Percentiles rank a stretch among this genome's conserved stretches.
Evolutionary conservation across 495 filamentous ascomycete genomes (phyloP).

Genomic region (Delitschia confertaspora): DNA sequence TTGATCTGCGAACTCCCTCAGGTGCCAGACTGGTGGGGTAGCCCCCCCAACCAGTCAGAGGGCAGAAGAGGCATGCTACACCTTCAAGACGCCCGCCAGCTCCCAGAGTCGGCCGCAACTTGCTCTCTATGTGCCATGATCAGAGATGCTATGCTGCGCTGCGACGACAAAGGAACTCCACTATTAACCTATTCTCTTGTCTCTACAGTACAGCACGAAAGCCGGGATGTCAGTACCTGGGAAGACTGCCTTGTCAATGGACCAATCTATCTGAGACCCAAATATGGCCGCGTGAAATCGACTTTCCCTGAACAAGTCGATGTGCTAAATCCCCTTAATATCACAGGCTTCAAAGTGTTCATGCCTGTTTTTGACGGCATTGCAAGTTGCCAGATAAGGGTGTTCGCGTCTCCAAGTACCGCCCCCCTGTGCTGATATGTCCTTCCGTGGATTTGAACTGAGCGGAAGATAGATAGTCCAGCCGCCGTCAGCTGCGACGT

Average conservation of each 20-base stretch:
- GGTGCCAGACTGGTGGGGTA: slow-evolving; percentile 15
- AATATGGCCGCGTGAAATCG: slow-evolving; percentile 3
- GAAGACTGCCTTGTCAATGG: slow-evolving; percentile 6
- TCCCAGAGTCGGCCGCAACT: slow-evolving; percentile 3
- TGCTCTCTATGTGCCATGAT: slow-evolving; percentile 16
- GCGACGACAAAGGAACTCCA: no score
- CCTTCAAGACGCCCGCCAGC: slow-evolving; percentile 12
- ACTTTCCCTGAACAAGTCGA: slow-evolving; percentile 11
- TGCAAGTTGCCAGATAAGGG: slow-evolving; percentile 7
- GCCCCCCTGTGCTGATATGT: neutral
- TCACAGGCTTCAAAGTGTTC: slow-evolving; percentile 13
- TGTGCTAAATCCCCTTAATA: slow-evolving; percentile 4
- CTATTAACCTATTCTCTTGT: no score
- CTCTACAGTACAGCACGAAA: neutral
- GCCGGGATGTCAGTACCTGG: slow-evolving; percentile 1
- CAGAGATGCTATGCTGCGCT: neutral
- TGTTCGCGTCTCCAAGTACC: slow-evolving; percentile 15
- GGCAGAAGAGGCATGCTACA: slow-evolving; percentile 16
- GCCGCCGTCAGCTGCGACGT: slow-evolving; percentile 23
- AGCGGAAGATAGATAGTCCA: slow-evolving; percentile 12
- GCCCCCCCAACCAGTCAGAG: slow-evolving; percentile 7
- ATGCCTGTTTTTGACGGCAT: slow-evolving; percentile 13
- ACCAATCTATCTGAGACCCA: slow-evolving; percentile 14
- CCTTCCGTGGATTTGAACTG: slow-evolving; percentile 4
- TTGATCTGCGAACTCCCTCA: slow-evolving; percentile 7